These are phyloP conservation scores for Salix koriyanagi DNA, from an alignment of 345 rosid species.

Conservation along the genomic window DNA sequence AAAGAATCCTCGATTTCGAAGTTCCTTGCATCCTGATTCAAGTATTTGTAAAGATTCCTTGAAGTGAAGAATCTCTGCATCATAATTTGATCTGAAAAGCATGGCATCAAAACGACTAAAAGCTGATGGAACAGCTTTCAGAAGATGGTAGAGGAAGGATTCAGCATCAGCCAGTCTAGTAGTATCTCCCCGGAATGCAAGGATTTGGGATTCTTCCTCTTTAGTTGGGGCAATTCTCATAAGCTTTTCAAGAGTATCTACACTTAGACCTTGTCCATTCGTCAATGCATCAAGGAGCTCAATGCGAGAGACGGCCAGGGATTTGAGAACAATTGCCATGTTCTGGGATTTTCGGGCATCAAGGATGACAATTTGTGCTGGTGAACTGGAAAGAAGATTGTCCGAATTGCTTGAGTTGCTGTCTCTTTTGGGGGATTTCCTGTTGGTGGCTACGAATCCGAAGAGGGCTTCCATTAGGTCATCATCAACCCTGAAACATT, in stretches of 20 bases:
- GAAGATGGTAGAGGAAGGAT: constrained; percentile 61
- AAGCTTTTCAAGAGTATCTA: constrained; percentile 71
- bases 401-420: constrained; percentile 14
- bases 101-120: constrained; percentile 58
- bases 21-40: constrained; percentile 66
- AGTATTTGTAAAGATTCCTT: constrained; percentile 43
- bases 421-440: constrained; percentile 32
- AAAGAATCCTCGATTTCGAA: constrained; percentile 65
- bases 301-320: constrained; percentile 48
- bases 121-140: constrained; percentile 66
- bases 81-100: constrained; percentile 61
- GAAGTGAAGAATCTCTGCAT: constrained; percentile 48
- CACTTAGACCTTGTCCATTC: constrained; percentile 51
- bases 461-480: constrained; percentile 92
- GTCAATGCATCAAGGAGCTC: constrained; percentile 54
- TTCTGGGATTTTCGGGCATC: constrained; percentile 80
- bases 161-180: constrained; percentile 65
- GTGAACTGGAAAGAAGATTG: constrained; percentile 19
- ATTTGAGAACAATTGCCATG: constrained; percentile 67
- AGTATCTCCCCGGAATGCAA: constrained; percentile 52
- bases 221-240: constrained; percentile 57
- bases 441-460: constrained; percentile 59
- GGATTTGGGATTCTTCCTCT: constrained; percentile 60
- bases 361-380: constrained; percentile 49
- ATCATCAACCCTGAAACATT: constrained; percentile 55